Base-by-base conservation (phyloP, 306 rosid species). In the Arachis stenosperma region DNA sequence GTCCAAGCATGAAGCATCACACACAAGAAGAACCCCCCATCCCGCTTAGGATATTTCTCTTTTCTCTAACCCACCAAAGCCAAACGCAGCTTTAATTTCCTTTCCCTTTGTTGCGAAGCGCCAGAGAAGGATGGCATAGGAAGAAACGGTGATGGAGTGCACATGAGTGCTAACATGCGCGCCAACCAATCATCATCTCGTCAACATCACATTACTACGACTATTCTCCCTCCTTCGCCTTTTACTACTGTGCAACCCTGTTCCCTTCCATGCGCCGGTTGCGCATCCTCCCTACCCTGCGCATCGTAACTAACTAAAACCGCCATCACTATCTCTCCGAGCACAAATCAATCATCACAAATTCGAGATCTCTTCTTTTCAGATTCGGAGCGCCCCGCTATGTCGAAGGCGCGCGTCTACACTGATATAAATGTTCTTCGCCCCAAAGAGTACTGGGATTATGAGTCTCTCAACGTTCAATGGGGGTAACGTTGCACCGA, bases 361-460 rank as follows among this genome's bases (percentile, higher is more conserved):
- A 22, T 43, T 37, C 40, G 61, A 56, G 81, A 79, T 86, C 83
- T 84, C 37, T 33, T 33, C 37, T 33, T 33, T 4, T 33, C 71
- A 11, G 33, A 15, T 57, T 50, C 54, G 22, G 41, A 27, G 48
- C 69, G 61, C 77, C 54, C 1, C 48, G 63, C 75, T 50, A 90
- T 90, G 93, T 88, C 96, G 51, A 88, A 88, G 70, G 90, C 96
- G 67, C 93, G 93, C 6, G 93, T 90, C 61, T 90, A 90, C 81
- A 57, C 91, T 27, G 93, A 90, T 56, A 29, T 90, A 78, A 90
- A 90, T 72, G 96, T 85, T 74, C 71, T 81, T 65, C 96, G 91
- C 70, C 91, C 96, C 52, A 90, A 88, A 40, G 93, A 88, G 85
- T 88, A 90, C 69, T 90, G 93, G 96, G 96, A 90, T 63, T 90